Base-by-base conservation (phyloP, 2,329 filamentous ascomycete species). In the Trichothecium roseum region DNA sequence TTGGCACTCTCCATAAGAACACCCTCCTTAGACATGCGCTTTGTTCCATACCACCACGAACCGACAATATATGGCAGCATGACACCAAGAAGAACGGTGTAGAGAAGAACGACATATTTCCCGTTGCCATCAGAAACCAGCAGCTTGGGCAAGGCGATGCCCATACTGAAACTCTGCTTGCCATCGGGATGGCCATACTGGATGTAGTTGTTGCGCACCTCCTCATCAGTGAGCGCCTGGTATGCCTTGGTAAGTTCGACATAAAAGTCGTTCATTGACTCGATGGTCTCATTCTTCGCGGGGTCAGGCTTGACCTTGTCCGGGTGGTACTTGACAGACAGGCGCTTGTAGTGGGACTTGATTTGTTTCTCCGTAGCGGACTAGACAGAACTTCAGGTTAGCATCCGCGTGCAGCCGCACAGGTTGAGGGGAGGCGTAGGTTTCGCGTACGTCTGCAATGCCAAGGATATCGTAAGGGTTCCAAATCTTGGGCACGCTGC, bases 1-100 rank as follows among this genome's bases (percentile, higher is more conserved):
- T 93, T 93, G 47, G 93, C 88, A 59, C 84, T 95, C 54, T 91
- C 85, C 55, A 95, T 81, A 37, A 94, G 69, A 18, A 96, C 83
- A 47, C 85, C 86, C 60, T 98, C 93, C 63, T 89, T 93, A 27
- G 91, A 96, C 60, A 84, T 77, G 49, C 81, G 77, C 59, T 94
- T 89, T 24, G 86, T 93, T 41, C 93, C 91, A 55, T 98, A 98
- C 91, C 91, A 98, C 91, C 91, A 98, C 40, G 83, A 87, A 32
- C 91, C 91, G 37, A 98, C 89, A 32, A 91, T 68, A 57, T 93
- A 98, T 3, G 91, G 91, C 35, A 98, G 68, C 40, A 95, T 66
- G 42, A 96, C 84, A 37, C 89, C 91, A 35, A 98, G 78, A 28
- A 96, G 72, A 24, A 81, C 61, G 27, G 86, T 88, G 57, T 98